phyloP scores from a whole-genome alignment of 257 asterid species.

The Misopates orontium region DNA sequence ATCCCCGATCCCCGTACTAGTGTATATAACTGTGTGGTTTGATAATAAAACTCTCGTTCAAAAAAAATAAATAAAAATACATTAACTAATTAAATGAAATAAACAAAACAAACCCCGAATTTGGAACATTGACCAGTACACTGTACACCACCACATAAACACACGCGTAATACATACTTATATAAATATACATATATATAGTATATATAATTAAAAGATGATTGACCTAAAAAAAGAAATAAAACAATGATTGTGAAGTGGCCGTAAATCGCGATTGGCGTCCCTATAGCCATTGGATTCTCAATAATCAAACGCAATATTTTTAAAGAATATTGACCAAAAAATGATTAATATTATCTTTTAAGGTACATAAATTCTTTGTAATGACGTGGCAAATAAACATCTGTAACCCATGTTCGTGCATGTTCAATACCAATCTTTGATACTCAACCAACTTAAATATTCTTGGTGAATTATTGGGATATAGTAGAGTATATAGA shows the following conservation, averaged over 20 bases:
- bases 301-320: slow-evolving; percentile 16
- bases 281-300: slow-evolving; percentile 38
- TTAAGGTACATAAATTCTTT: background rate
- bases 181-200: background rate
- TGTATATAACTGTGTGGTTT: no score
- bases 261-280: slow-evolving; percentile 34
- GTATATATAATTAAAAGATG: background rate
- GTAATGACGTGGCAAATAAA: background rate
- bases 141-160: background rate
- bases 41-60: no score
- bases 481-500: slow-evolving; percentile 7
- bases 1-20: no score
- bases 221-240: background rate
- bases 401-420: slow-evolving; percentile 35
- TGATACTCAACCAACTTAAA: slow-evolving; percentile 15
- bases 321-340: slow-evolving; percentile 28
- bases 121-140: no score
- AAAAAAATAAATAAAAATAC: no score
- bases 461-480: background rate
- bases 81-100: no score
- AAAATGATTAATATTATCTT: slow-evolving; percentile 12
- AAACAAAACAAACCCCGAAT: no score
- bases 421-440: slow-evolving; percentile 40
- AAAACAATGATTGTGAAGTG: no score
- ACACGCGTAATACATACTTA: background rate